Percentiles rank a stretch among this genome's conserved stretches.
Evolutionary conservation across 129 eudicot genomes (phyloP).

Genomic region (Centrapalus pauciflorus): DNA sequence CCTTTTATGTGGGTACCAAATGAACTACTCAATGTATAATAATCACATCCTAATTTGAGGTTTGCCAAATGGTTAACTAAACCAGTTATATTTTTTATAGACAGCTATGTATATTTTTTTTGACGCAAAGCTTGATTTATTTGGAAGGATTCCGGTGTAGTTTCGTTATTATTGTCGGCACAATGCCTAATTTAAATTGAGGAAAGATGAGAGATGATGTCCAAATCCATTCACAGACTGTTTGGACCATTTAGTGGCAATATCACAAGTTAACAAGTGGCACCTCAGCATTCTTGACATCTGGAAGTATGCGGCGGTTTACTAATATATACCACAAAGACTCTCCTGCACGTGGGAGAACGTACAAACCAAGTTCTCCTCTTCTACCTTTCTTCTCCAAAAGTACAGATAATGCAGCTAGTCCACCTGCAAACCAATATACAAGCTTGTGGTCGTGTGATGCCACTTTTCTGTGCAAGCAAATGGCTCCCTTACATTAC

Average conservation of each 20-base stretch:
- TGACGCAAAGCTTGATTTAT: not conserved
- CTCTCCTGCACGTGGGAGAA: constrained; percentile 97
- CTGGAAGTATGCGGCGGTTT: constrained; percentile 85
- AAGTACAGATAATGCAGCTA: constrained; percentile 89
- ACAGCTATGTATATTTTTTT: not conserved
- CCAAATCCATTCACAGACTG: not conserved
- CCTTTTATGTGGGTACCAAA: too few species aligned
- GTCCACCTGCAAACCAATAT: constrained; percentile 94
- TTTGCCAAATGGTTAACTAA: not conserved
- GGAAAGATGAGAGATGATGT: not conserved
- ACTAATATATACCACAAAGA: constrained; percentile 94
- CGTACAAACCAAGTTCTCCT: constrained; percentile 93
- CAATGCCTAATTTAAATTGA: not conserved
- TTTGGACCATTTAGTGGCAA: not conserved
- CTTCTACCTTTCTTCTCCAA: constrained; percentile 93
- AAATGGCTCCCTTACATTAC: constrained; percentile 64
- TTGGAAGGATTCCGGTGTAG: not conserved
- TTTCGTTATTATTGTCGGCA: not conserved
- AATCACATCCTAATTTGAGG: not conserved
- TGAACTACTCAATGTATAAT: not conserved
- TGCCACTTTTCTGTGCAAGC: constrained; percentile 90
- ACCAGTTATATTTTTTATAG: not conserved
- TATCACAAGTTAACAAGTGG: not conserved
- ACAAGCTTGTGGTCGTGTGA: constrained; percentile 91
- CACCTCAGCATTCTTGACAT: constrained; percentile 95